Evolutionary conservation across 73 alveolate genomes (phyloP), one percentile per base, ranked within the genome.

Genomic region (Paraurostyla sp.): DNA sequence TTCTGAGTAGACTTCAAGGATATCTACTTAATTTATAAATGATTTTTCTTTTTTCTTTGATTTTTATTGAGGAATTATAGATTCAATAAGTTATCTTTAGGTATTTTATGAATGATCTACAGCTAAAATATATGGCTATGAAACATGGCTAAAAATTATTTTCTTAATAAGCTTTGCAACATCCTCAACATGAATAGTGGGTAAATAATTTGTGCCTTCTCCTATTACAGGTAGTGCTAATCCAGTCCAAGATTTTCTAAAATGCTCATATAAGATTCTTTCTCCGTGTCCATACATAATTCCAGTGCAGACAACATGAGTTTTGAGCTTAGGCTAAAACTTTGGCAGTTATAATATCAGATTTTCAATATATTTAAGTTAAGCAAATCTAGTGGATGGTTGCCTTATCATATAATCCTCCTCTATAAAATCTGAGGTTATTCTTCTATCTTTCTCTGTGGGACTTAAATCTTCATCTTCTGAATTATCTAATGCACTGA

Each of bases 311-410:
- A 91, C 76, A 1, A 91, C 75, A 43, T 73, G 87, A 18, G 96
- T 35, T 32, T 56, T 56, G 3, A 91, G 46, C 33, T 59, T 58
- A 30, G 90, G 82, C 35, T 80, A 32, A 50, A 73, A 73, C 87
- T 97, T 97, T 51, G 91, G 92, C 42, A 98, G 88, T 48, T 85
- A 51, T 59, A 98, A 92, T 29, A 95, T 97, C 46, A 92, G 57
- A 75, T 95, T 97, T 87, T 98, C 99, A 59, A 95, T 68, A 68
- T 87, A 94, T 92, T 98, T 98, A 82, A 96, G 91, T 73, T 96
- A 45, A 50, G 87, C 92, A 92, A 96, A 97, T 85, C 94, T 93
- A 54, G 93, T 95, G 68, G 95, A 85, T 18, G 99, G 98, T 46
- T 73, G 84, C 76, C 99, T 92, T 86, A 69, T 87, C 69, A 69